phyloP scores from a whole-genome alignment of 352 stramenopile species.

The Blastocystis sp. region DNA sequence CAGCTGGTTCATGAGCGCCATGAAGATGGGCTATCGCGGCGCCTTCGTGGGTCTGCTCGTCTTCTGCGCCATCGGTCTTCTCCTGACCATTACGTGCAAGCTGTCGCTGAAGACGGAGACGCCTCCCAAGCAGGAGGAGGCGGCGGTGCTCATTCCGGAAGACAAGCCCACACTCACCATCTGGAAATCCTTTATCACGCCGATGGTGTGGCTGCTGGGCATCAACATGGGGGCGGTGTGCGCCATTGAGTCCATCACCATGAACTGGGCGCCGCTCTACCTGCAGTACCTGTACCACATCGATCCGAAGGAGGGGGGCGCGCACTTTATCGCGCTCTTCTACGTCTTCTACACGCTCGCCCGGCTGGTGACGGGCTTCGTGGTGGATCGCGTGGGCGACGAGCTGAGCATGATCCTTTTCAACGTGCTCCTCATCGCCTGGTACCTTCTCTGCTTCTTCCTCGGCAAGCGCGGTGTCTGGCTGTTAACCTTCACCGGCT shows the following conservation, averaged over 20 bases:
- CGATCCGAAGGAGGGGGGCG: constrained; percentile 1
- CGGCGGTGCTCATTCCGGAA: neutral
- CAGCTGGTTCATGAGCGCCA: neutral
- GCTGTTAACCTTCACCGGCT: constrained; percentile 38
- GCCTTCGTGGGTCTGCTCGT: constrained; percentile 60
- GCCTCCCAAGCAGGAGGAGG: neutral
- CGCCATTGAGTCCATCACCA: constrained; percentile 56
- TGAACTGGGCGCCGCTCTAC: constrained; percentile 62
- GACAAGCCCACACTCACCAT: neutral
- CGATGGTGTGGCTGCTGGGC: constrained; percentile 66
- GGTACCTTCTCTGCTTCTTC: constrained; percentile 26
- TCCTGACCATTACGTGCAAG: neutral
- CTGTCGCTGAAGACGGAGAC: constrained; percentile 30
- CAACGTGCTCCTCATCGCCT: constrained; percentile 17
- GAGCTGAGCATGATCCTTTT: constrained; percentile 19
- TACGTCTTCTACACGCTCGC: constrained; percentile 57
- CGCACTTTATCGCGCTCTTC: constrained; percentile 40
- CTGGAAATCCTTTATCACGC: constrained; percentile 34
- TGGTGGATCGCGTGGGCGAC: constrained; percentile 49
- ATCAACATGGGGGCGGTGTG: constrained; percentile 60
- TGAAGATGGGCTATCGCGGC: constrained; percentile 32
- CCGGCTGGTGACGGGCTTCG: constrained; percentile 47
- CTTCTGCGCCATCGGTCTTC: neutral
- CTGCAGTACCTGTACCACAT: constrained; percentile 60
- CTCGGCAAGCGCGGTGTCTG: constrained; percentile 22